These are phyloP conservation scores for Neurospora crassa DNA, from an alignment of 2,329 filamentous ascomycete genomes.

Conservation along the genomic window DNA sequence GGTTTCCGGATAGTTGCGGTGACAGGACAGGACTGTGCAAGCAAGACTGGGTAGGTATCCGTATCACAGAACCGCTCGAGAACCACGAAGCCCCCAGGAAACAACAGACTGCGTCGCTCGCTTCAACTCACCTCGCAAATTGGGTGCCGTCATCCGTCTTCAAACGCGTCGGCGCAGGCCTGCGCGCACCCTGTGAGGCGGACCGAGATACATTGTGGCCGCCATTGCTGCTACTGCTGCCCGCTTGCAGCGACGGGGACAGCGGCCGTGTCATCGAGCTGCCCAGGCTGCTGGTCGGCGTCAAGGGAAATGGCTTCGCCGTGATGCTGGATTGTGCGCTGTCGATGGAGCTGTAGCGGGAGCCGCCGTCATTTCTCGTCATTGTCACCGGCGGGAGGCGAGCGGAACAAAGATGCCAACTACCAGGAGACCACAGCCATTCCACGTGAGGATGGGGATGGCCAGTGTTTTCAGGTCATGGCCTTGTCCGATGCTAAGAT, in stretches of 20 bases:
- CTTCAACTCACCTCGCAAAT: conserved; percentile 24
- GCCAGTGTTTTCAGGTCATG: conserved; percentile 14
- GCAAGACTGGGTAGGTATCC: conserved; percentile 1
- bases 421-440: conserved; percentile 8
- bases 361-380: conserved; percentile 55
- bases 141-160: conserved; percentile 45
- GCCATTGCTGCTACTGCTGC: conserved; percentile 1
- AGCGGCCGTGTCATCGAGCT: conserved; percentile 18
- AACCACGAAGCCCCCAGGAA: background rate
- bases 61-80: background rate
- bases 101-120: background rate
- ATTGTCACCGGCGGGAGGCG: conserved; percentile 38
- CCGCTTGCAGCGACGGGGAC: conserved; percentile 16
- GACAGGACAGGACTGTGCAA: conserved; percentile 19
- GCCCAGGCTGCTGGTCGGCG: conserved; percentile 19
- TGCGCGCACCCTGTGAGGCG: conserved; percentile 18
- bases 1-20: conserved; percentile 9
- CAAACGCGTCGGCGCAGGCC: conserved; percentile 38
- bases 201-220: conserved; percentile 10
- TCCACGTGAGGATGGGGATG: conserved; percentile 10
- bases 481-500: conserved; percentile 1
- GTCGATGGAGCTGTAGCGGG: conserved; percentile 57
- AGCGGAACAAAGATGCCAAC: conserved; percentile 12
- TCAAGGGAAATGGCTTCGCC: conserved; percentile 36
- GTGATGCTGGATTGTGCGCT: conserved; percentile 61